A percentile compares a stretch with the other conserved stretches of the same genome.
Conservation (phyloP, 176 grass and related monocot genomes). For the Calamus simplicifolius region DNA sequence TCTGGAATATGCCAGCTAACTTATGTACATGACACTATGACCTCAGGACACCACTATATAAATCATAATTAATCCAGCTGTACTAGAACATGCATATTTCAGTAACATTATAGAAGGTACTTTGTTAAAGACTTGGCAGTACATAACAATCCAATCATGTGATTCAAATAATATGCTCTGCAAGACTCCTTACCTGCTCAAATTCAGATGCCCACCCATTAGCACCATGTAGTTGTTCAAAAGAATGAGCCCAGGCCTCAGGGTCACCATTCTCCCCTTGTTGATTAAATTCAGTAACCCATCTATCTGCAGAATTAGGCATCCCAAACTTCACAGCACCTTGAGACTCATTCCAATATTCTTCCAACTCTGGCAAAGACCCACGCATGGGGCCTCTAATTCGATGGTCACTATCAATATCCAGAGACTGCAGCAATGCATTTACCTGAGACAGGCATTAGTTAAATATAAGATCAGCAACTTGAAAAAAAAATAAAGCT, state of each 20-base stretch:
- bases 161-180: slow-evolving; percentile 3
- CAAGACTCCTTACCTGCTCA: slow-evolving; percentile 56
- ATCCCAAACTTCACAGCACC: slow-evolving; percentile 48
- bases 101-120: no score
- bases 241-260: slow-evolving; percentile 79
- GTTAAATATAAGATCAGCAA: slow-evolving; percentile 12
- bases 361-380: slow-evolving; percentile 65
- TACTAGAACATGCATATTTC: no score
- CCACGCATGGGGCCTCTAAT: slow-evolving; percentile 68
- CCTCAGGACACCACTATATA: no score
- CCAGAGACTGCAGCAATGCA: slow-evolving; percentile 80
- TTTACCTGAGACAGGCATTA: slow-evolving; percentile 65
- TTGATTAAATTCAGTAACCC: slow-evolving; percentile 70
- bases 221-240: slow-evolving; percentile 81
- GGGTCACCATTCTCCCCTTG: slow-evolving; percentile 62
- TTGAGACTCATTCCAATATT: slow-evolving; percentile 97
- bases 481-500: neutral
- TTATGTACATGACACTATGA: no score
- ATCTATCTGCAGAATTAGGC: slow-evolving; percentile 72
- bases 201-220: slow-evolving; percentile 98
- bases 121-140: no score
- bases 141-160: no score
- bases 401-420: slow-evolving; percentile 60
- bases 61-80: no score
- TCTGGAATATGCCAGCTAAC: no score